A percentile compares a stretch with the other conserved stretches of the same genome.
These are phyloP conservation scores for Torulaspora franciscae DNA, from an alignment of 805 yeast species.

Conservation along the genomic window DNA sequence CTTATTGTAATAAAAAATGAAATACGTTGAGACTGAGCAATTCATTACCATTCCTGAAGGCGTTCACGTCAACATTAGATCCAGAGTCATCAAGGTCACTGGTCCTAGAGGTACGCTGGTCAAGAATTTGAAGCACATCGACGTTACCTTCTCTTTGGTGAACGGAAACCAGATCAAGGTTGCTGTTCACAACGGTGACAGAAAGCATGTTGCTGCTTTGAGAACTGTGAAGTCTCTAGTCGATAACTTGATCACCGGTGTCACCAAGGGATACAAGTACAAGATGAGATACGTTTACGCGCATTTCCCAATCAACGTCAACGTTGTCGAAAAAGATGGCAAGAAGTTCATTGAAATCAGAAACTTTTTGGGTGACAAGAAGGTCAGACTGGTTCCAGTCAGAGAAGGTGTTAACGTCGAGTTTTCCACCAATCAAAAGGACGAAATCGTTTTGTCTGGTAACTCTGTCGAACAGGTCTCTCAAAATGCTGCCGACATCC, in stretches of 20 bases:
- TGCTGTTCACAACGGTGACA: slow-evolving; percentile 97
- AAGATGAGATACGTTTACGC: slow-evolving; percentile 99
- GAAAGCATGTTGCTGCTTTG: slow-evolving; percentile 99
- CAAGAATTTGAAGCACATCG: slow-evolving; percentile 91
- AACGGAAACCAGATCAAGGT: slow-evolving; percentile 71
- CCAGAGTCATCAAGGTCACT: slow-evolving; percentile 83
- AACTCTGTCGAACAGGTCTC: slow-evolving; percentile 27
- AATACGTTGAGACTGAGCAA: slow-evolving; percentile 85
- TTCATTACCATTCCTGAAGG: slow-evolving; percentile 83
- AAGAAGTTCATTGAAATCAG: slow-evolving; percentile 83
- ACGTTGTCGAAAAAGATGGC: slow-evolving; percentile 77
- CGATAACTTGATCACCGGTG: slow-evolving; percentile 95
- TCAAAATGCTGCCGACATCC: slow-evolving; percentile 42
- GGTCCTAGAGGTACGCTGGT: slow-evolving; percentile 96
- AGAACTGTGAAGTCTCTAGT: slow-evolving; percentile 97
- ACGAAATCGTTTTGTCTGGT: slow-evolving; percentile 88
- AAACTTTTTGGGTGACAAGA: slow-evolving; percentile 99
- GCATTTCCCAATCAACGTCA: slow-evolving; percentile 99
- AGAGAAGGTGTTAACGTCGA: slow-evolving; percentile 86
- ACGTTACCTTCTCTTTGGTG: slow-evolving; percentile 85
- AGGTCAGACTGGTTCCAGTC: slow-evolving; percentile 83
- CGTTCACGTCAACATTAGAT: slow-evolving; percentile 84
- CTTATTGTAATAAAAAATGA: slow-evolving; percentile 43
- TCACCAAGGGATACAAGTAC: slow-evolving; percentile 98
- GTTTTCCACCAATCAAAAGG: slow-evolving; percentile 81